Conservation (phyloP, 208 protist genomes). For the Herpetomonas muscarum region DNA sequence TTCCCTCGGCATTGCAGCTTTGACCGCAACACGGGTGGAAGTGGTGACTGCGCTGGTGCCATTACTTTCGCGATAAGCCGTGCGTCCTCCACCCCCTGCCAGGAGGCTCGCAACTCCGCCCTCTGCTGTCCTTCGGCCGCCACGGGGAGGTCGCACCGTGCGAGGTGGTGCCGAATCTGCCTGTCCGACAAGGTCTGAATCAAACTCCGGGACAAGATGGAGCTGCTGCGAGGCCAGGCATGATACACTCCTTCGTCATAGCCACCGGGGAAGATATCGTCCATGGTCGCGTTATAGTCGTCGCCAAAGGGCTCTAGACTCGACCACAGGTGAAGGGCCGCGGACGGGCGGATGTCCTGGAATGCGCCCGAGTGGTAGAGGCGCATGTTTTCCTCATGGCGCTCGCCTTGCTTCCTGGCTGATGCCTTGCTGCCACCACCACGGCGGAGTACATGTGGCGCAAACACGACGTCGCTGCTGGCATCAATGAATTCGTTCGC, state of each 20-base stretch:
- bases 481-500: slow-evolving; percentile 41
- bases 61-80: too few species aligned
- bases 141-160: too few species aligned
- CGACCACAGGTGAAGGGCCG: background rate
- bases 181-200: background rate
- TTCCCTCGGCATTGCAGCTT: too few species aligned
- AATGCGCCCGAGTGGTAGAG: background rate
- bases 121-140: too few species aligned
- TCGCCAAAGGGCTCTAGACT: background rate
- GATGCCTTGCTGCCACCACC: too few species aligned
- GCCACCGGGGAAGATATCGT: background rate
- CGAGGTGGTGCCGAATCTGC: background rate
- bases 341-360: background rate
- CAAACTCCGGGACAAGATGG: background rate
- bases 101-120: too few species aligned
- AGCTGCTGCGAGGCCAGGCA: background rate
- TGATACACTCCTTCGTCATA: background rate
- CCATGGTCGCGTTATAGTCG: background rate
- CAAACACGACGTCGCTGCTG: slow-evolving; percentile 25
- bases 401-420: too few species aligned
- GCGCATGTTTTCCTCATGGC: background rate
- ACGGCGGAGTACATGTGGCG: slow-evolving; percentile 8
- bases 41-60: too few species aligned
- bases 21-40: too few species aligned
- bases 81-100: too few species aligned